Evolutionary conservation across 1,284 basidiomycete species (phyloP), one percentile per base, ranked within the genome.

Genomic region (Xerocomus amazonicus): DNA sequence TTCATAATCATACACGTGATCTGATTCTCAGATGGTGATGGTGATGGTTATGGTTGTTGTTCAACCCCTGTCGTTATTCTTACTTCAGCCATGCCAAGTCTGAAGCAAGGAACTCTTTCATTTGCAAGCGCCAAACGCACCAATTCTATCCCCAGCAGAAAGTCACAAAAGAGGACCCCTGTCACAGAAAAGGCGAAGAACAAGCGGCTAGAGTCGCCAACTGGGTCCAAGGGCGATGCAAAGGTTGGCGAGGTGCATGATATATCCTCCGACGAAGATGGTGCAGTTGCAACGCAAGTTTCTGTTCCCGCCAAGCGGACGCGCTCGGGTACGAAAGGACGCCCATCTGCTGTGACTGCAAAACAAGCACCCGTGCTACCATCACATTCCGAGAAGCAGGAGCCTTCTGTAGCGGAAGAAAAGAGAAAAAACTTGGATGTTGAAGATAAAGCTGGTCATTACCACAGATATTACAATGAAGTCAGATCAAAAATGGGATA

Each of bases 401-500:
- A 45, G 2, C 14, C 44, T 19, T 45, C 27, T 14, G 31, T 36
- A 13, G 47, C 12, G 13, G 39, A 8, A 27, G 50, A 41, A 54
- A 50, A 54, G 44, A 50, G 39, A 47, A 28, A 57, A 32, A 47
- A 38, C 44, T 39, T 55, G 29, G 56, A 62, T 49, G 51, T 59
- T 31, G 27, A 56, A 38, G 56, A 53, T 44, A 81, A 78, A 53
- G 70, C 71, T 42, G 60, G 68, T 35, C 73, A 70, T 43, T 89
- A 83, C 73, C 72, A 69, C 37, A 75, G 72, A 50, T 67, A 67
- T 36, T 53, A 66, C 45, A 54, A 45, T 36, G 70, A 71, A 28
- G 78, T 79, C 6, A 73, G 74, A 59, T 67, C 63, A 47, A 79
- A 74, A 59, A 82, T 80, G 79, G 84, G 81, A 0, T 54, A 77